Percentiles rank a stretch among this genome's conserved stretches.
These are phyloP conservation scores for Hypoxylon subgilvum DNA, from an alignment of 495 filamentous ascomycete species.

Conservation along the genomic window DNA sequence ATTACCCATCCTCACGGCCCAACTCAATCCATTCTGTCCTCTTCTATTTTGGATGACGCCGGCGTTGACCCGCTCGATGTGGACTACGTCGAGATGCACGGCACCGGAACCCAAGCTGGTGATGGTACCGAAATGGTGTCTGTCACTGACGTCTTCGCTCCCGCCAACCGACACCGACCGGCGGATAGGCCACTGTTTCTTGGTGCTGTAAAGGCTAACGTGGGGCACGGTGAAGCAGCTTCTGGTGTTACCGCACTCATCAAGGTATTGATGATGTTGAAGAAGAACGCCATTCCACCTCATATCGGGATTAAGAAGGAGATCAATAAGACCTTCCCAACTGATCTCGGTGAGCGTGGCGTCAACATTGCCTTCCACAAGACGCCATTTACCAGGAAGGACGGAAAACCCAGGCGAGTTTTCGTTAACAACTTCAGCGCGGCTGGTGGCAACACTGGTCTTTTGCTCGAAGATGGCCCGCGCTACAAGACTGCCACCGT, in stretches of 20 bases:
- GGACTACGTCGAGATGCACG: slow-evolving; percentile 87
- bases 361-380: slow-evolving; percentile 66
- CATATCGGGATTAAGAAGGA: slow-evolving; percentile 85
- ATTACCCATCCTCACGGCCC: slow-evolving; percentile 82
- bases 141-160: slow-evolving; percentile 81
- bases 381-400: slow-evolving; percentile 68
- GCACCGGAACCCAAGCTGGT: slow-evolving; percentile 85
- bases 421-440: slow-evolving; percentile 76
- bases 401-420: slow-evolving; percentile 63
- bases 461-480: slow-evolving; percentile 66
- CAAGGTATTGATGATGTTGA: slow-evolving; percentile 88
- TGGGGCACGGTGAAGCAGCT: slow-evolving; percentile 88
- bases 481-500: slow-evolving; percentile 35
- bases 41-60: slow-evolving; percentile 69
- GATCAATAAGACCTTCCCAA: slow-evolving; percentile 82
- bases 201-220: slow-evolving; percentile 85
- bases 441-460: slow-evolving; percentile 69
- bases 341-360: slow-evolving; percentile 73
- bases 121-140: slow-evolving; percentile 81
- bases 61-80: slow-evolving; percentile 75
- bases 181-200: slow-evolving; percentile 76
- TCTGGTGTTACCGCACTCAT: slow-evolving; percentile 82
- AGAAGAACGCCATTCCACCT: slow-evolving; percentile 80
- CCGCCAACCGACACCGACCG: slow-evolving; percentile 66
- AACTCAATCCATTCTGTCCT: slow-evolving; percentile 74